Conservation (phyloP, 2,329 filamentous ascomycete genomes). For the Hymenoscyphus repandus region DNA sequence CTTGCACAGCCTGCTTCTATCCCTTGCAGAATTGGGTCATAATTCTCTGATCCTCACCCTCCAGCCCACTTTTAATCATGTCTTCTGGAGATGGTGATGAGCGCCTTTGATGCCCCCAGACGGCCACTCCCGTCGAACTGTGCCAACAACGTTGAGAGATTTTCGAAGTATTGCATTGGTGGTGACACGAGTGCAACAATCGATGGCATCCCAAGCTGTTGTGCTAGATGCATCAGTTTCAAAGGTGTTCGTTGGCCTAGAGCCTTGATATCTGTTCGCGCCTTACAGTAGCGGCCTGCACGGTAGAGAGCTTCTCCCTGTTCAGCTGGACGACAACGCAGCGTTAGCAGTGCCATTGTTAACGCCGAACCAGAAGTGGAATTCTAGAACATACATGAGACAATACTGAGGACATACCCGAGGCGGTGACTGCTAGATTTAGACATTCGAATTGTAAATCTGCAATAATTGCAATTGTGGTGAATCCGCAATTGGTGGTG, state of each 20-base stretch:
- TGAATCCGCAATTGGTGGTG: no score
- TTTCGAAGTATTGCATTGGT: neutral
- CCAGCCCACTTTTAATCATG: neutral
- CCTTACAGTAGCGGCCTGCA: conserved; percentile 5
- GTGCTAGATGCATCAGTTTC: neutral
- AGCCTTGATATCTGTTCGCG: neutral
- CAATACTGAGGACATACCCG: neutral
- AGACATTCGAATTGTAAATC: no score
- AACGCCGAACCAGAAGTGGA: neutral
- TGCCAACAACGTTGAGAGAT: neutral
- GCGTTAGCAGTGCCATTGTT: neutral
- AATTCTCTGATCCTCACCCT: neutral
- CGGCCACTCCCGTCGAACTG: neutral
- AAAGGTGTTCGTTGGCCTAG: neutral
- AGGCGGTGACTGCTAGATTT: no score
- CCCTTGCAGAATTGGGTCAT: conserved; percentile 15
- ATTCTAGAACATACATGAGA: neutral
- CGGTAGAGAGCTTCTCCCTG: conserved; percentile 1
- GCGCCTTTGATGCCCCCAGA: neutral
- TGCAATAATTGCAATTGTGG: no score
- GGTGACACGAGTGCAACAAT: neutral
- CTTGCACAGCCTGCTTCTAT: conserved; percentile 22
- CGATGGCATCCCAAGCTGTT: neutral
- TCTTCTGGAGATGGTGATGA: neutral
- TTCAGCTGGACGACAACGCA: conserved; percentile 1